Conservation (phyloP, 495 filamentous ascomycete genomes). For the Penicillium alfredii region DNA sequence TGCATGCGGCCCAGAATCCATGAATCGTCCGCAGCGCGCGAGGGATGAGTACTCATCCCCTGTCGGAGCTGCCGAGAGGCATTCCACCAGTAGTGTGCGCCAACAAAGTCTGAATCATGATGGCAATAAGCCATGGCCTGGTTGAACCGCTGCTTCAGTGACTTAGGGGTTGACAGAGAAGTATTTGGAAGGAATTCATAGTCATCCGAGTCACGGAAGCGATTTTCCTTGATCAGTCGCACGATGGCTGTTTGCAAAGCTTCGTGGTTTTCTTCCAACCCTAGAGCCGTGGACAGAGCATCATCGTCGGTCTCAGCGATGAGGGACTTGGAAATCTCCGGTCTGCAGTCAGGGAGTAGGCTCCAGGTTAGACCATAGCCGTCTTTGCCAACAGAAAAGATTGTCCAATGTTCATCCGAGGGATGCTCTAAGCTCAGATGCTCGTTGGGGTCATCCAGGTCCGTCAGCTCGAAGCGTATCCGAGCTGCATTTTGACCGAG, state of each 20-base stretch:
- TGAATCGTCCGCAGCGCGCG: slow-evolving; percentile 26
- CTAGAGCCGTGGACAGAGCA: slow-evolving; percentile 54
- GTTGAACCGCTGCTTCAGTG: slow-evolving; percentile 37
- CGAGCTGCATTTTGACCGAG: slow-evolving; percentile 33
- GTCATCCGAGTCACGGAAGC: slow-evolving; percentile 41
- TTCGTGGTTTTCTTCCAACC: slow-evolving; percentile 76
- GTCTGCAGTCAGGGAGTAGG: slow-evolving; percentile 45
- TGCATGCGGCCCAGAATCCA: slow-evolving; percentile 42
- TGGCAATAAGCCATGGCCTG: slow-evolving; percentile 35
- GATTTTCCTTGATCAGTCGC: slow-evolving; percentile 74
- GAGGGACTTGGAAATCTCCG: slow-evolving; percentile 8
- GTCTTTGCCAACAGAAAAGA: slow-evolving; percentile 70
- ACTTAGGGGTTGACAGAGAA: slow-evolving; percentile 4
- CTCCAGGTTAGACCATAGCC: slow-evolving; percentile 62
- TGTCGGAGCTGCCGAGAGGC: slow-evolving; percentile 36
- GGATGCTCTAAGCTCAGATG: slow-evolving; percentile 34
- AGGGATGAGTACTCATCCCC: slow-evolving; percentile 13
- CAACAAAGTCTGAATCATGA: slow-evolving; percentile 38
- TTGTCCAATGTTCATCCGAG: slow-evolving; percentile 42
- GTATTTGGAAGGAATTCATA: slow-evolving; percentile 6
- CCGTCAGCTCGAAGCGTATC: slow-evolving; percentile 42
- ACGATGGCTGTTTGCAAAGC: slow-evolving; percentile 75
- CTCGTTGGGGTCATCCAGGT: slow-evolving; percentile 30
- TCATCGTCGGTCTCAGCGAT: slow-evolving; percentile 46
- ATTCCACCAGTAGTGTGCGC: slow-evolving; percentile 49